These are phyloP conservation scores for Garcia nutans DNA, from an alignment of 345 rosid genomes.

Conservation along the genomic window DNA sequence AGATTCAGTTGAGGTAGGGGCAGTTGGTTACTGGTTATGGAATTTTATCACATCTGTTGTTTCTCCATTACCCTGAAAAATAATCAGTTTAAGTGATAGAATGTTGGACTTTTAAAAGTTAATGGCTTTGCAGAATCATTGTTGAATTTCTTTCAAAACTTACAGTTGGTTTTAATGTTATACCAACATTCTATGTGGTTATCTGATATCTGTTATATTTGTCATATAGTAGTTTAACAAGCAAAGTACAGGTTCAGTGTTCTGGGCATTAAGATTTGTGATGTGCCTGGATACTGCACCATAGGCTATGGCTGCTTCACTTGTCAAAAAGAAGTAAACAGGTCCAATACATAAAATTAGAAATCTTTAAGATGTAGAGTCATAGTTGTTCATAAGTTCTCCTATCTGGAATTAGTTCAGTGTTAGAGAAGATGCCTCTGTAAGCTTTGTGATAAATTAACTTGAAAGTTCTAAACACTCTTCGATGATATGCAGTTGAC, in stretches of 20 bases:
- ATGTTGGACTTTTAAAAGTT: neutral
- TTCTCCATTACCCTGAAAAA: neutral
- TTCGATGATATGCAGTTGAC: neutral
- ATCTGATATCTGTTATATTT: neutral
- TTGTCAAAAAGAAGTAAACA: neutral
- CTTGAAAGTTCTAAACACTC: neutral
- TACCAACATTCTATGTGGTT: neutral
- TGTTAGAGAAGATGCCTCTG: neutral
- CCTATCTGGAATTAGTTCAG: neutral
- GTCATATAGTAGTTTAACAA: neutral
- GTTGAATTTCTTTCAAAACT: neutral
- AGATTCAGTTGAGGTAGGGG: slow-evolving; percentile 29
- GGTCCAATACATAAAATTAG: neutral
- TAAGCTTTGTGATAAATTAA: neutral
- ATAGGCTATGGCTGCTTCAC: no score
- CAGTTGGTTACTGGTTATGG: slow-evolving; percentile 6
- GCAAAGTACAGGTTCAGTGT: neutral
- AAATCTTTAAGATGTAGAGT: neutral
- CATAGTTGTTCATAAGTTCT: neutral
- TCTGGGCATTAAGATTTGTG: neutral
- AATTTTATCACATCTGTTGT: slow-evolving; percentile 2
- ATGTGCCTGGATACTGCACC: neutral
- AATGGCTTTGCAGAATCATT: neutral
- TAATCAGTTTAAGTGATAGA: neutral
- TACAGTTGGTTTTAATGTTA: neutral